Percentiles rank a stretch among this genome's conserved stretches.
These are phyloP conservation scores for Gossypium gossypioides DNA, from an alignment of 441 rosid genomes.

Conservation along the genomic window DNA sequence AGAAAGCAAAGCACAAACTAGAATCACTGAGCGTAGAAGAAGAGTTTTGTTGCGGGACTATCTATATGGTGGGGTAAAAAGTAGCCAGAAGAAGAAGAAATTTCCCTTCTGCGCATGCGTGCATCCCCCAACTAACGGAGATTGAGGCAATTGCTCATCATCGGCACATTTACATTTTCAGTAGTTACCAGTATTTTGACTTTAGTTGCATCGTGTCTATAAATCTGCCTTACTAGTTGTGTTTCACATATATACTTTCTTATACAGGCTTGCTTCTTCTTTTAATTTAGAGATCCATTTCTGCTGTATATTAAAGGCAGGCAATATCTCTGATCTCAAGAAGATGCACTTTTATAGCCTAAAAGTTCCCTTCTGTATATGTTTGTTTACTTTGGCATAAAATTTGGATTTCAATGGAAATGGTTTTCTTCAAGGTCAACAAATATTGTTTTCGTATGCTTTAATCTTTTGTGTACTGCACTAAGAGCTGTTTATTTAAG, in stretches of 20 bases:
- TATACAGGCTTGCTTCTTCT: slow-evolving; percentile 16
- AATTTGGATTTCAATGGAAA: neutral
- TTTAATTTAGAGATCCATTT: slow-evolving; percentile 17
- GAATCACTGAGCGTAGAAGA: slow-evolving; percentile 34
- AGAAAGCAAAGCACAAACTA: slow-evolving; percentile 44
- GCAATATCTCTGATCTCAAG: slow-evolving; percentile 14
- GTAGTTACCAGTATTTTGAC: slow-evolving; percentile 3
- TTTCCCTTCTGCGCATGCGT: slow-evolving; percentile 67
- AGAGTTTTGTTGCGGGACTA: slow-evolving; percentile 72
- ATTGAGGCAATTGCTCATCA: slow-evolving; percentile 25
- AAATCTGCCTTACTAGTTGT: slow-evolving; percentile 17
- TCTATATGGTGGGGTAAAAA: slow-evolving; percentile 50
- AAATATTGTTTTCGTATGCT: neutral
- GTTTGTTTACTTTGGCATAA: neutral
- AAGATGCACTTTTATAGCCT: slow-evolving; percentile 17
- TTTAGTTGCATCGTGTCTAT: slow-evolving; percentile 23
- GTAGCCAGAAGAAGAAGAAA: slow-evolving; percentile 40
- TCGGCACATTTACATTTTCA: slow-evolving; percentile 7
- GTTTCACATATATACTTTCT: slow-evolving; percentile 7
- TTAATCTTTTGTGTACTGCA: neutral
- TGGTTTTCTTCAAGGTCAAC: neutral
- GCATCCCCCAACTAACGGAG: slow-evolving; percentile 53
- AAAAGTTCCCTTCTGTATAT: neutral
- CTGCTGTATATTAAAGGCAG: slow-evolving; percentile 28
- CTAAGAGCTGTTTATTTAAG: neutral